Evolutionary conservation across 257 asterid species (phyloP), one percentile per base, ranked within the genome.

Genomic region (Nicotiana sylvestris): DNA sequence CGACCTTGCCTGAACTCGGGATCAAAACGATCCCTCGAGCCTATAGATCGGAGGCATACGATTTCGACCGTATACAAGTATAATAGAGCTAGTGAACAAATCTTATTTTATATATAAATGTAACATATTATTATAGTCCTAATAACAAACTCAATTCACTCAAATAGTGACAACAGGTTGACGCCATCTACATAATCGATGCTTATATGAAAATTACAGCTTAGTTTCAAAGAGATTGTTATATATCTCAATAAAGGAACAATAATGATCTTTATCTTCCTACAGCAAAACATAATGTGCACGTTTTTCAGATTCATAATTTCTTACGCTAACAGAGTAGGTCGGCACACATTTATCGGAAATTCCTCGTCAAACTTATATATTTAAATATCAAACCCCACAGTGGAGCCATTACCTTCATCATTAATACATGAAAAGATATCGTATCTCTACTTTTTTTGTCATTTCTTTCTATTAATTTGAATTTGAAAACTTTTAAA

Each of bases 221-320:
- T 25, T 25, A 25, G 62, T 49, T 74, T 49, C 43, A 74, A 27
- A 74, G 62, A 35, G 29, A 74, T 33, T 25, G 80, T 25, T 74
- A 37, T 72, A 21, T 25, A 11, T 43, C 56, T 4, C 29, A 13
- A 25, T 13, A 9, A n/a, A n/a, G 37, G 1, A 70, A 70, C 1
- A 11, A 18, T 27, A 76, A 51, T 27, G 1, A 4, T 49, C 0
- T 27, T 46, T 39, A 6, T 27, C 43, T 13, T 51, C 53, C 4
- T 51, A n/a, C 64, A 76, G 43, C 27, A 16, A 76, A 74, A 74
- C 13, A 76, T 49, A 27, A 76, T 15, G 46, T 6, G 17, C 80
- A 76, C 80, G 80, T 76, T 76, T 51, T 76, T 16, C 80, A 51
- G 46, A 76, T 51, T 4, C 53, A 51, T 76, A 15, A 74, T 76